Percentiles rank a stretch among this genome's conserved stretches.
Conservation (phyloP, 257 asterid genomes). For the Dorcoceras hygrometricum region DNA sequence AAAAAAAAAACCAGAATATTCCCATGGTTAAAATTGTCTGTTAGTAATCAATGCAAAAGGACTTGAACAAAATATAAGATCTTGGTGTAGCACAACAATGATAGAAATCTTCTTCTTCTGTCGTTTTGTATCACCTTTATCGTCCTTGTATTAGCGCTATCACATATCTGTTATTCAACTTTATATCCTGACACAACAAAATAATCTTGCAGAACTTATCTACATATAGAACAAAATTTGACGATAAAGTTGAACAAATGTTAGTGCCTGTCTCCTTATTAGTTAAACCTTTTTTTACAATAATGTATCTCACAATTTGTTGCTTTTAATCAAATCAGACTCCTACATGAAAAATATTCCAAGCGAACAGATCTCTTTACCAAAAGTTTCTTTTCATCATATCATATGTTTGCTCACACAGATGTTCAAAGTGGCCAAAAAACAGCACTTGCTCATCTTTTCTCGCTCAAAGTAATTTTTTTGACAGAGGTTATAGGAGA, state of each 20-base stretch:
- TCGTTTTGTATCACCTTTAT: background rate
- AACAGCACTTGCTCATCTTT: background rate
- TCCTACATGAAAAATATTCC: background rate
- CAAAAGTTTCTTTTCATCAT: background rate
- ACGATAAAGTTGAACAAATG: background rate
- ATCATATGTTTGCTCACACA: background rate
- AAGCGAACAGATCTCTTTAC: background rate
- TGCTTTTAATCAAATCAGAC: background rate
- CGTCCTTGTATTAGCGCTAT: background rate
- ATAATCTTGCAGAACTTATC: background rate
- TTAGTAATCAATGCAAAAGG: background rate
- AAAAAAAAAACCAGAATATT: too few species aligned
- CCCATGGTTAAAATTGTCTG: background rate
- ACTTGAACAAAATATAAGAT: too few species aligned
- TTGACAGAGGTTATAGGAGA: background rate
- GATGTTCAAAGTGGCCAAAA: background rate
- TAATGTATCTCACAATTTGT: background rate
- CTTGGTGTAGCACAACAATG: background rate
- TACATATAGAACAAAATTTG: background rate
- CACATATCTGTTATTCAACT: background rate
- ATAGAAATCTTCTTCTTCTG: background rate
- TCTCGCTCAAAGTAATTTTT: background rate
- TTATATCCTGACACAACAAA: background rate
- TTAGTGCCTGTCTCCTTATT: background rate
- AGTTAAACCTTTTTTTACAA: background rate